Evolutionary conservation across 352 stramenopile genomes (phyloP).

Genomic region (Phytophthora agathidicida): DNA sequence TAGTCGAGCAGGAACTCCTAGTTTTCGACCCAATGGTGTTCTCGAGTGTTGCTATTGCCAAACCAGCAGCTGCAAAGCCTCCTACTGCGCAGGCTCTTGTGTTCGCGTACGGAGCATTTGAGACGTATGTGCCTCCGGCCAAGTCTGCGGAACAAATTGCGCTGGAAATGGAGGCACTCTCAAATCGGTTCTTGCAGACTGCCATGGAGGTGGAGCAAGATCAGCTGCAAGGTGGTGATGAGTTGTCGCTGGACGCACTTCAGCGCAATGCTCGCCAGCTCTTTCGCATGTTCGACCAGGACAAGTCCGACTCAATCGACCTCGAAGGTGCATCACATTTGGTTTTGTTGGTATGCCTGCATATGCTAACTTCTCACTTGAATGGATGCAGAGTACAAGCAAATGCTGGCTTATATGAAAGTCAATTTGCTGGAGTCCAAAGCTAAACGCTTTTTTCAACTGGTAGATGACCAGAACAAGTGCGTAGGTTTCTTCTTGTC

Average conservation of each 20-base stretch:
- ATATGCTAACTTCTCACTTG: neutral
- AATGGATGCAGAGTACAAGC: conserved; percentile 64
- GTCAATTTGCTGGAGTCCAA: conserved; percentile 75
- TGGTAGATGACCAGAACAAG: conserved; percentile 80
- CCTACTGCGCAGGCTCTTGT: conserved; percentile 52
- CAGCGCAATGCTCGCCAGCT: conserved; percentile 62
- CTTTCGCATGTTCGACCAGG: conserved; percentile 76
- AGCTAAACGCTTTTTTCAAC: conserved; percentile 67
- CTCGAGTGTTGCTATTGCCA: conserved; percentile 58
- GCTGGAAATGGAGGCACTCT: conserved; percentile 54
- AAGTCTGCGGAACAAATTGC: conserved; percentile 56
- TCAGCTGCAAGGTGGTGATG: conserved; percentile 33
- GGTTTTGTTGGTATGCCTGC: neutral
- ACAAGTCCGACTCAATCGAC: conserved; percentile 80
- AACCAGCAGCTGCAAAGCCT: conserved; percentile 62
- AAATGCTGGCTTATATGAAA: conserved; percentile 77
- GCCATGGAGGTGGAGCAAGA: conserved; percentile 59
- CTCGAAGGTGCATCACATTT: conserved; percentile 50
- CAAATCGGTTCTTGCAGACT: conserved; percentile 46
- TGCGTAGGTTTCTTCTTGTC: conserved; percentile 24
- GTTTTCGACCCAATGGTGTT: conserved; percentile 66
- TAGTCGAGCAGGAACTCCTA: conserved; percentile 63
- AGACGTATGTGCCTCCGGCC: conserved; percentile 56
- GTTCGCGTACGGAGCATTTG: conserved; percentile 62
- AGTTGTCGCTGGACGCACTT: conserved; percentile 51